Evolutionary conservation across 768 basidiomycete genomes (phyloP), one percentile per base, ranked within the genome.

Genomic region (Russula vinacea): DNA sequence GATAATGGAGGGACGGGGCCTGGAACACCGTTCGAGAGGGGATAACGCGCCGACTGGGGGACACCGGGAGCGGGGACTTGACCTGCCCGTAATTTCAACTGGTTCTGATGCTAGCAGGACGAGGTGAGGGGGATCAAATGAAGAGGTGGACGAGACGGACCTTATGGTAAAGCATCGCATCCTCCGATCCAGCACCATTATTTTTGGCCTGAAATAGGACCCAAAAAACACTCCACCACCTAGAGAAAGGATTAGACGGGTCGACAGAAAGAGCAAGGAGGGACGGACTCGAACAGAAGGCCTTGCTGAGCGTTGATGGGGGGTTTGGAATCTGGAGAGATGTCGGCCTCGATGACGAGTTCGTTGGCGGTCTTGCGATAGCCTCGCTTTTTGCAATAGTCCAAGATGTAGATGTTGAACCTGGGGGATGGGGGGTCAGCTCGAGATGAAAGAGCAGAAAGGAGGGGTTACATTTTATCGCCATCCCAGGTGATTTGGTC

Each of bases 161-260:
- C 77, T 87, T 84, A 0, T 82, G 85, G 72, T 90, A 91, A 40
- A 86, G 63, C 72, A 90, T 68, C 26, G 87, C 89, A 67, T 91
- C 89, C 1, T 90, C 88, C n/a, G 84, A 72, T 22, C 84, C 86
- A 10, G 71, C 73, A 35, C 83, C 83, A 55, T 81, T 87, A 67
- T 86, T 89, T 75, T 92, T 92, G 52, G 90, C 89, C 14, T 85
- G 85, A 72, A 92, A 92, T 17, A 92, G 77, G 0, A 90, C 86
- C 90, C 90, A 92, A 70, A 92, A 92, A 26, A 92, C 90, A 68
- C 85, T 88, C 90, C 90, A 92, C 90, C 90, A 92, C 73, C 90
- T 91, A 55, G 9, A 35, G 62, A 60, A 68, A 56, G 59, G 68
- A 29, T 58, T 58, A 64, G 51, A 51, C 55, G 59, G 63, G 50